Evolutionary conservation across 2,329 filamentous ascomycete genomes (phyloP), one percentile per base, ranked within the genome.

Genomic region (Ceratocystis diversiconidia): DNA sequence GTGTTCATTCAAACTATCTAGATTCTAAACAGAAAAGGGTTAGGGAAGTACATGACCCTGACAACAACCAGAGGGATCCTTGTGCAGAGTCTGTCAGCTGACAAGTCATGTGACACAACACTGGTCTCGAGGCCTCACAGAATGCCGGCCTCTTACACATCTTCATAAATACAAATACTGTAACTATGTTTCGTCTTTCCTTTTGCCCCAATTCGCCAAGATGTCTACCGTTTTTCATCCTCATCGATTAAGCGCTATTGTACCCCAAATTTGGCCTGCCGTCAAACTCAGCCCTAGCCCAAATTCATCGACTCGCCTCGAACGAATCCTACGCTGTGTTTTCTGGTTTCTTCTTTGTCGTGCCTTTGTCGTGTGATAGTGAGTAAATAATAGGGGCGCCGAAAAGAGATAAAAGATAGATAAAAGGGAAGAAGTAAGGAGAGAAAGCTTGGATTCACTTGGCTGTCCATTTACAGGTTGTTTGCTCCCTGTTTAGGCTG

Each of bases 221-320:
- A 15, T 17, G n/a, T 52, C 22, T n/a, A 17, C 17, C 55, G 55
- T 30, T 36, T 59, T 28, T 36, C 28, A 19, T 59, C 55, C 55
- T 36, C 15, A 15, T n/a, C 32, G 55, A 59, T 57, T 36, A 59
- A 59, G 55, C 30, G 55, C 55, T 59, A 59, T 59, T 36, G 55
- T 36, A 59, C 15, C 7, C 28, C 55, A 22, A 30, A 36, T 59
- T n/a, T 59, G 28, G 30, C 25, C n/a, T 41, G 36, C 17, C 28
- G 55, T 59, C 55, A 59, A 32, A n/a, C 17, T 59, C 55, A 59
- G 55, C 55, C 55, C 55, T 59, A 59, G 55, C 55, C 30, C 28
- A 59, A n/a, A 3, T 36, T 59, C 12, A 59, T 59, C 55, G 28
- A 19, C 55, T 30, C 28, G 55, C 17, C 55, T 59, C 55, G 28